phyloP scores from a whole-genome alignment of 1,284 basidiomycete species.

The Trametes versicolor region DNA sequence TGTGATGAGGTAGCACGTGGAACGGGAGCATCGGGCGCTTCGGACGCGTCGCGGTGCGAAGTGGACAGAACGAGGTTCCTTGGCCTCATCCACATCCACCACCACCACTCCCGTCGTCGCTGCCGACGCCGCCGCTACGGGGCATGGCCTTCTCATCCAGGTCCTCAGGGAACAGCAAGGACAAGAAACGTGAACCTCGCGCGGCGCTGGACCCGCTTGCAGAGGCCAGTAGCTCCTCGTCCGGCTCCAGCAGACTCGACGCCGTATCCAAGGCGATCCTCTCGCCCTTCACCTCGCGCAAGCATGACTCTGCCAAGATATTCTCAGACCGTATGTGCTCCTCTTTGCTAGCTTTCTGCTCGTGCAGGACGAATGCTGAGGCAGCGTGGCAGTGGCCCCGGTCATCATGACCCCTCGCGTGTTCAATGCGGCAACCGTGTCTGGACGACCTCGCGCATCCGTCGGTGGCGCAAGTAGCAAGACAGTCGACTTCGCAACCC shows the following conservation, averaged over 20 bases:
- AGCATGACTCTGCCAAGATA: constrained; percentile 73
- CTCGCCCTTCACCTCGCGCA: constrained; percentile 72
- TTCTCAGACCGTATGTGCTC: constrained; percentile 72
- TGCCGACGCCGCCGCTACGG: constrained; percentile 3
- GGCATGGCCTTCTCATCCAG: constrained; percentile 41
- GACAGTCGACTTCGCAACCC: constrained; percentile 73
- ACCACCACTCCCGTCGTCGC: constrained; percentile 13
- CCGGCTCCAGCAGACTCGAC: constrained; percentile 56
- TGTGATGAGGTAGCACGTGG: constrained; percentile 31
- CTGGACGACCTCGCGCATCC: constrained; percentile 58
- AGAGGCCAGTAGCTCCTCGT: constrained; percentile 37
- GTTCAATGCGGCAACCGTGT: constrained; percentile 73
- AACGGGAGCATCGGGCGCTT: constrained; percentile 27
- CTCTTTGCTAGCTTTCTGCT: not conserved
- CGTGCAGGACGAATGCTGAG: constrained; percentile 20
- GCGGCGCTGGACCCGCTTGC: constrained; percentile 49
- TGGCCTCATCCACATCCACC: not conserved
- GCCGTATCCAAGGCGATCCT: constrained; percentile 72
- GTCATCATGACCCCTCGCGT: constrained; percentile 90
- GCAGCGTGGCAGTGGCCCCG: constrained; percentile 74
- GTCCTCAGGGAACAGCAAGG: constrained; percentile 28
- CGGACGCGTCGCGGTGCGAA: constrained; percentile 35
- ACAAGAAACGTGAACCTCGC: constrained; percentile 46
- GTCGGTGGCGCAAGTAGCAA: constrained; percentile 50
- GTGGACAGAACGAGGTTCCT: constrained; percentile 23